Base-by-base conservation (phyloP, 345 rosid genomes). In the Eucalyptus melliodora region DNA sequence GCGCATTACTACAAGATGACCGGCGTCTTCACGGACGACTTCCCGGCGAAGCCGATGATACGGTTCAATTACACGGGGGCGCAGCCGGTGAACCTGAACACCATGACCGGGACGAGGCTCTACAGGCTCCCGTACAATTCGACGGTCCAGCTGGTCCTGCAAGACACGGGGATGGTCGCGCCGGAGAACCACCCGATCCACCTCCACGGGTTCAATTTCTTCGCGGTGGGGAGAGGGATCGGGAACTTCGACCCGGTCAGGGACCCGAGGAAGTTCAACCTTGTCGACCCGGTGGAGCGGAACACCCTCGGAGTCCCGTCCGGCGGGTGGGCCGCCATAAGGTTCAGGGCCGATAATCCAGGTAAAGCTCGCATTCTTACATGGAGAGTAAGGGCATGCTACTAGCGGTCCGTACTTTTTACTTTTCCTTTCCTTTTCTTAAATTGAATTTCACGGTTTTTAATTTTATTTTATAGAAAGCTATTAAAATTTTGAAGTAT, bases 271-370 rank as follows among this genome's bases (percentile, higher is more conserved):
- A 95, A 91, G 8, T 97, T 97, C 90, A 97, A 96, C 88, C 98
- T 97, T 7, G 93, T 94, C 69, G 99, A 97, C 89, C 99, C 99
- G 4, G 98, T 97, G 50, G 99, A 97, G 94, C 94, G 99, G 90
- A 97, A 97, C 91, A 97, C 99, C 5, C 82, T 95, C 4, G 95
- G 97, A 4, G 98, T 97, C 72, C 99, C 99, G 44, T 89, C 98
- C 19, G 99, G 99, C 51, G 99, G 99, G 37, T 97, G 99, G 98
- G 88, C 94, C 11, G 99, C 99, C 3, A 92, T 97, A 50, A 93
- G 99, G 89, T 97, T 97, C 90, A 90, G 92, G 49, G 99, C 99
- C 16, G 99, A 97, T 86, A 97, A 97, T 92, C 99, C 99, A 87
- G 99, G 99, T 96, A 92, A 56, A 50, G 16, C 30, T 34, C 17